Evolutionary conservation across 2,329 filamentous ascomycete species (phyloP).

Genomic region (Pestalotiopsis sp.): DNA sequence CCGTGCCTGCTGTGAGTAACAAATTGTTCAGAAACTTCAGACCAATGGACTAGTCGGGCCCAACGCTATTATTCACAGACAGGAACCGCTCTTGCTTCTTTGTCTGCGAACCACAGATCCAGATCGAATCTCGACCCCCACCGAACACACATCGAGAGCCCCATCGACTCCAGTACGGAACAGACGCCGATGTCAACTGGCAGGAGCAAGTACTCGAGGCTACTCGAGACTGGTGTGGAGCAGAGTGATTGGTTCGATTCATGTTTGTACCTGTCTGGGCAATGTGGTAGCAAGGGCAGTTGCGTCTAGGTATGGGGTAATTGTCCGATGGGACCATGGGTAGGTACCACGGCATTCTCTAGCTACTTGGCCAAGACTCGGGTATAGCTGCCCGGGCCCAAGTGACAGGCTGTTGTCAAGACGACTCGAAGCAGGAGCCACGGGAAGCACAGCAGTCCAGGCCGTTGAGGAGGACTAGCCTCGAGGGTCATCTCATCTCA

Average conservation of each 20-base stretch:
- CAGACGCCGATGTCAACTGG: neutral
- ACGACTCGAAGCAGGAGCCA: neutral
- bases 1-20: neutral
- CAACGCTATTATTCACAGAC: neutral
- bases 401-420: neutral
- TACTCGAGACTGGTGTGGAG: neutral
- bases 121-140: neutral
- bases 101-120: neutral
- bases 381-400: slow-evolving; percentile 3
- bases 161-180: neutral
- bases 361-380: slow-evolving; percentile 2
- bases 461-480: neutral
- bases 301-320: slow-evolving; percentile 1
- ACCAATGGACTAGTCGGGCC: neutral
- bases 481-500: neutral
- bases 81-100: neutral
- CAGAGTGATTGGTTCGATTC: neutral
- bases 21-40: neutral
- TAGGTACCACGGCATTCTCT: neutral
- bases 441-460: neutral
- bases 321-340: neutral
- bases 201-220: neutral
- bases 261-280: neutral
- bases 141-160: neutral
- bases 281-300: neutral